Base-by-base conservation (phyloP, 257 asterid species). In the Petunia secreta region DNA sequence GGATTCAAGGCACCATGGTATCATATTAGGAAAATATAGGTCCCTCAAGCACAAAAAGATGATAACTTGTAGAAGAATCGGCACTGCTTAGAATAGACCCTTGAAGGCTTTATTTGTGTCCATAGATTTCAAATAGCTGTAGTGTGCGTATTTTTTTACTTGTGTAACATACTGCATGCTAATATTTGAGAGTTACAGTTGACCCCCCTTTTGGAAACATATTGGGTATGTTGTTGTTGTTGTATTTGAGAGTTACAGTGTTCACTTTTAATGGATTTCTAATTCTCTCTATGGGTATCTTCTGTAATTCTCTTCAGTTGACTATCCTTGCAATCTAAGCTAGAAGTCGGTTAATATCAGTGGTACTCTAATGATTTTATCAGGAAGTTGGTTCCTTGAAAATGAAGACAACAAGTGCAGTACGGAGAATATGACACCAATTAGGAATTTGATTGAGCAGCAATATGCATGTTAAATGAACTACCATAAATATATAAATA, bases 341-440 rank as follows among this genome's bases (percentile, higher is more conserved):
- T 52, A 48, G 43, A 48, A 16, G 34, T 48, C 9, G 10, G 60
- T 25, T 46, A 69, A 15, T 48, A 14, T 48, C 5, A 15, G 4
- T 9, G 3, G 6, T 9, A 9, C 77, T 71, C 25, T 5, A 4
- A n/a, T 11, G 43, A 13, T 64, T 64, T 39, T 38, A 11, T 39
- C 1, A 11, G 39, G n/a, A 63, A 10, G 43, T 25, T 48, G 16
- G 41, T 48, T 34, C 16, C 34, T 48, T 34, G 10, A 71, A 34
- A 37, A 71, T 2, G 14, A 5, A 48, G 60, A 71, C 43, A 5
- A 10, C 25, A 25, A 37, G 59, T 34, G 59, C 43, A 48, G 3
- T 50, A 34, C 11, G 77, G 25, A 25, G 48, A 71, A 69, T 46
- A 11, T 69, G 46, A 69, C 58, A 69, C 57, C 39, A 69, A 69